Base-by-base conservation (phyloP, 305 asterid genomes). In the Andrographis paniculata region DNA sequence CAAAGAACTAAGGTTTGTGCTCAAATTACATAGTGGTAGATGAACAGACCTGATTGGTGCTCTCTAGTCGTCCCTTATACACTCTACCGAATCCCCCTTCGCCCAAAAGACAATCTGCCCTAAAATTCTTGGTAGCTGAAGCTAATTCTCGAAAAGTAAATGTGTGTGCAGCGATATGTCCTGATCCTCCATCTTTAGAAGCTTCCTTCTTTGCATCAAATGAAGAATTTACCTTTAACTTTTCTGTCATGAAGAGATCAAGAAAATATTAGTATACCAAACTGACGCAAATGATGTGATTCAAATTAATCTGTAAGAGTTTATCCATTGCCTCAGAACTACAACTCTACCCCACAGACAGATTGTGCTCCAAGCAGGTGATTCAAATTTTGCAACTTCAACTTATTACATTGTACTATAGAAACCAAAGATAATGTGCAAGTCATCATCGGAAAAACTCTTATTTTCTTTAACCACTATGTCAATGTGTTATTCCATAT, bases 1-100 rank as follows among this genome's bases (percentile, higher is more conserved):
- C 10, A 27, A 27, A 27, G 33, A 27, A 27, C 33, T 0, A 5
- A 10, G 33, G 10, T 27, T 5, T 27, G 10, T 27, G 33, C 10
- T 27, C 33, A 5, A 10, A 27, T 27, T 5, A 5, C 33, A 27
- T 27, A 27, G 33, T 48, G 48, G 30, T 21, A 31, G 38, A 22
- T 13, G 18, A 16, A 52, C 53, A 14, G 45, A 74, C 86, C 84
- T 72, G 89, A 61, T 63, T 74, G 27, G 73, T 74, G 53, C 74
- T 67, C 62, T 79, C 81, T 42, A 78, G 42, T 21, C 66, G 54
- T 33, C 86, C 82, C 61, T 66, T 71, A 30, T 74, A 74, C 20
- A 77, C 79, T 55, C 68, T 63, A 53, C 77, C 82, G 41, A 71
- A 71, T 50, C 82, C 86, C 45, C 79, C 86, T 71, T 77, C 79